Evolutionary conservation across 129 eudicot species (phyloP).

Genomic region (Glebionis coronaria): DNA sequence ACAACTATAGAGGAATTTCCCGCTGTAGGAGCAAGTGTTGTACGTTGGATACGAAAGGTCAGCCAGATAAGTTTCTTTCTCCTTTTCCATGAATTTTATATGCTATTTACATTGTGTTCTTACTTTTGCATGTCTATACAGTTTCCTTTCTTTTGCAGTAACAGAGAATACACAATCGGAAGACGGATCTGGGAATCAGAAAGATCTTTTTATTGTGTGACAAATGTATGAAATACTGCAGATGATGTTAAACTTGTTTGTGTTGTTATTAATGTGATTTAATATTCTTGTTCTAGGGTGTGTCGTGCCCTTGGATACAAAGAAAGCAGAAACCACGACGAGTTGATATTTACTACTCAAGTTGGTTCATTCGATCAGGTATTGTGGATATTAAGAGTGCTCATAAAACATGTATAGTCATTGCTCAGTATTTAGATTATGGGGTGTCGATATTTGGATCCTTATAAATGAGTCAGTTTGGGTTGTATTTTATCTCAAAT

Average conservation of each 20-base stretch:
- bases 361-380: constrained; percentile 93
- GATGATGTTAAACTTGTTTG: background rate
- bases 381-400: background rate
- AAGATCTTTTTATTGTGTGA: constrained; percentile 81
- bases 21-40: constrained; percentile 68
- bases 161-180: constrained; percentile 81
- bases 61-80: constrained; percentile 12
- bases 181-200: constrained; percentile 91
- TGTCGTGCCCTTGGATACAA: constrained; percentile 53
- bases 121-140: constrained; percentile 30
- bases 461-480: too few species aligned
- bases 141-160: constrained; percentile 97
- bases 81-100: constrained; percentile 2
- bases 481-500: too few species aligned
- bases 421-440: too few species aligned
- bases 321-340: constrained; percentile 77
- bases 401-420: background rate
- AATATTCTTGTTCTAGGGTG: constrained; percentile 51
- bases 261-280: background rate
- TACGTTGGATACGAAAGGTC: constrained; percentile 93
- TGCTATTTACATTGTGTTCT: background rate
- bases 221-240: constrained; percentile 61
- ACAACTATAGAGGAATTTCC: constrained; percentile 66
- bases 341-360: constrained; percentile 82
- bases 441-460: too few species aligned